Base-by-base conservation (phyloP, 805 yeast species). In the Lachancea sp. region DNA sequence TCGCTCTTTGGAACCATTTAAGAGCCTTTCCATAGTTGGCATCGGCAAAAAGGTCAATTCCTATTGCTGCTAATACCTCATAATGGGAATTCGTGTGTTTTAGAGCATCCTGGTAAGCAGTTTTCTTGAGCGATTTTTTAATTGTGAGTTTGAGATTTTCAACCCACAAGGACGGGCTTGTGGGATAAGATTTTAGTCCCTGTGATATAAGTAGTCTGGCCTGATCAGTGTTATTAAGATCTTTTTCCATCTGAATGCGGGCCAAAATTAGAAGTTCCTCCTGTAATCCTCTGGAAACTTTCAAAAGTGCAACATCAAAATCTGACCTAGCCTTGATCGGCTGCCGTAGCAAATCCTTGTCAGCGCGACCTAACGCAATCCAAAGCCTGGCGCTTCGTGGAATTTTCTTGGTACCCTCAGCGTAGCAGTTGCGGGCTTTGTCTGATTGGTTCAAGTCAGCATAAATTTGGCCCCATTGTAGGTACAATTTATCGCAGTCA, bases 1-100 rank as follows among this genome's bases (percentile, higher is more conserved):
- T 55, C 0, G 92, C 83, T 39, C 83, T 68, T 35, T 80, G 81
- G 41, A 87, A 74, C 87, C 96, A 89, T 11, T 78, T 70, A 41
- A 68, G 65, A 0, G 94, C 85, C 47, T 78, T 80, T 1, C 71
- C 62, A 19, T 70, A 60, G 48, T 83, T 83, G 0, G 83, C 80
- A 19, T 76, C 82, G 1, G 64, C 52, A 80, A 81, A 80, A 46
- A 88, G 78, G 41, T 77, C 73, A 9, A 69, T 63, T 0, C 92
- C 96, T 23, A 87, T 79, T 0, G 75, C 70, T 9, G 75, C 49
- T 9, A 89, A 63, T 1, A 90, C 73, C 13, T 68, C 44, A 0
- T 80, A 69, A 37, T 79, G 69, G 46, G 82, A 82, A 31, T 72
- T 64, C 0, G 95, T 83, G 8, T 69, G 69, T 42, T 72, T 75